Evolutionary conservation across 106 monocot genomes (phyloP), one percentile per base, ranked within the genome.

Genomic region (Vanilla planifolia): DNA sequence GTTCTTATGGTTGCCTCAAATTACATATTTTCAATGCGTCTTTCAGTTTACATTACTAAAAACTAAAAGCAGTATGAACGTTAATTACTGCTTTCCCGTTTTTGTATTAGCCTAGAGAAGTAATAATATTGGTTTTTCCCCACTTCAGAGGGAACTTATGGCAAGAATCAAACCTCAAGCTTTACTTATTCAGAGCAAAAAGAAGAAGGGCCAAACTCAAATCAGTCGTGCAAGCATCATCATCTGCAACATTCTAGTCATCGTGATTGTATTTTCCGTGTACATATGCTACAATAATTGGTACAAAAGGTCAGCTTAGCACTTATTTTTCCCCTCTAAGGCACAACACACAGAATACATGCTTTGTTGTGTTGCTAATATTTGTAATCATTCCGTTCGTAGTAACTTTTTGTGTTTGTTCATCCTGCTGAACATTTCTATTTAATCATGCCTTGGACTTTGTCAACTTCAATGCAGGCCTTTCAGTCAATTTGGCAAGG

Each of bases 111-210:
- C n/a, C n/a, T n/a, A n/a, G n/a, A 32, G 30, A 28, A 57, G 17
- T 57, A 35, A 53, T 15, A 57, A 34, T 35, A 35, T 57, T 19
- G 53, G 15, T 57, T 57, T 57, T 21, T 33, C 33, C 34, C 28
- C 9, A 15, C 1, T 9, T 29, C 27, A 44, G 41, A 51, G 61
- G 55, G 44, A 62, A 65, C 51, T 66, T 17, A 88, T 88, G 88
- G 88, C 80, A n/a, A 83, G 77, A 77, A 83, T 88, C 43, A 88
- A 88, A 43, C 88, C 88, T 33, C 76, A 83, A 68, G 77, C 79
- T 10, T 66, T 88, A 61, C 48, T 88, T 47, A 37, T 71, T 41
- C 83, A 83, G 41, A 88, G 88, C 61, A 88, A 88, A 62, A 88
- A 71, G 70, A 79, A 88, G 70, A 88, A 80, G 61, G 68, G 61